Percentiles rank a stretch among this genome's conserved stretches.
These are phyloP conservation scores for Magnaporthales sp. DNA, from an alignment of 2,329 filamentous ascomycete genomes.

Conservation along the genomic window DNA sequence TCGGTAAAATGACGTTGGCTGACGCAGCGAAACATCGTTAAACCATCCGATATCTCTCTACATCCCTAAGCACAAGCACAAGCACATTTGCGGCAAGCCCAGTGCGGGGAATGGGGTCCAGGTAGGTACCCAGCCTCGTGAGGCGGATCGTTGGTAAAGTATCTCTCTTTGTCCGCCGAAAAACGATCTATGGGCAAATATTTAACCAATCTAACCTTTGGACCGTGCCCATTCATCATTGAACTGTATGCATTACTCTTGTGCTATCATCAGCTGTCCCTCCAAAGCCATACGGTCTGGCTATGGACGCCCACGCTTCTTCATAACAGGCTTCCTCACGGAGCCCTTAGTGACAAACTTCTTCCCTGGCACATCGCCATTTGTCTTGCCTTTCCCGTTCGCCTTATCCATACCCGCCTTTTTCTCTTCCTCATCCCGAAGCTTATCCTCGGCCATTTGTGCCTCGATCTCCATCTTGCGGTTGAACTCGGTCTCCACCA, in stretches of 20 bases:
- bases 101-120: not conserved
- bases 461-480: conserved; percentile 86
- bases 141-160: not conserved
- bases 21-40: not conserved
- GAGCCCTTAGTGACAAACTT: conserved; percentile 54
- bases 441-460: conserved; percentile 83
- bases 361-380: conserved; percentile 33
- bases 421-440: conserved; percentile 50
- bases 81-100: not conserved
- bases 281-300: not conserved
- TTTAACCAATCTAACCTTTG: not conserved
- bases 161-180: not conserved
- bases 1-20: not conserved
- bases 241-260: not conserved
- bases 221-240: not conserved
- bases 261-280: not conserved
- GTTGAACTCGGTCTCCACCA: conserved; percentile 89
- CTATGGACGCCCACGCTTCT: conserved; percentile 17
- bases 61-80: not conserved
- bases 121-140: not conserved
- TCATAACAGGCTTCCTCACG: conserved; percentile 51
- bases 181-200: not conserved
- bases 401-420: conserved; percentile 39
- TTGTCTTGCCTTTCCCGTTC: conserved; percentile 30
- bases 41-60: not conserved